phyloP scores from a whole-genome alignment of 192 early-diverging fungal species.

The Podila clonocystis region DNA sequence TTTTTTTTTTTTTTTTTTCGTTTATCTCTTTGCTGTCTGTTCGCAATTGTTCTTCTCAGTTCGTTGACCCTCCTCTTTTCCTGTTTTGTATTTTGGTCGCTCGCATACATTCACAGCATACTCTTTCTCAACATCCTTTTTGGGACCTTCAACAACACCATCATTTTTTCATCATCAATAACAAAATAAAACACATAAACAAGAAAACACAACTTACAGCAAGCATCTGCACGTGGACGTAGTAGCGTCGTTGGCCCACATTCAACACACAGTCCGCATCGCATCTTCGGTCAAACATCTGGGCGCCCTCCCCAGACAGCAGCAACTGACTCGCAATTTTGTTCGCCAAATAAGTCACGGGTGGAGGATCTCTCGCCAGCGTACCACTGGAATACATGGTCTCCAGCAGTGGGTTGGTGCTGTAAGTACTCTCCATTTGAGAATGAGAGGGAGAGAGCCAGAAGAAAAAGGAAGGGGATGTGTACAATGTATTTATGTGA shows the following conservation, averaged over 20 bases:
- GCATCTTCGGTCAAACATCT: slow-evolving; percentile 14
- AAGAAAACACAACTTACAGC: slow-evolving; percentile 15
- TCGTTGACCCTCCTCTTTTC: background rate
- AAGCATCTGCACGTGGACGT: slow-evolving; percentile 29
- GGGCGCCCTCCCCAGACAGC: background rate
- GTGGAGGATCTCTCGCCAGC: background rate
- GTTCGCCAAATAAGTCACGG: slow-evolving; percentile 24
- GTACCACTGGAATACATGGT: background rate
- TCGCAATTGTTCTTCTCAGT: background rate
- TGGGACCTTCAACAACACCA: background rate
- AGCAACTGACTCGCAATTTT: slow-evolving; percentile 21
- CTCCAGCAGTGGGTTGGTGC: background rate
- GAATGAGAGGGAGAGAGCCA: too few species aligned
- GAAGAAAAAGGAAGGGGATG: too few species aligned
- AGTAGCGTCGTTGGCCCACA: slow-evolving; percentile 11
- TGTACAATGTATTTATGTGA: too few species aligned
- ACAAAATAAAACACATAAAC: background rate
- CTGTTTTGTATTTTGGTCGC: background rate
- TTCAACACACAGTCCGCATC: slow-evolving; percentile 25
- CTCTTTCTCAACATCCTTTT: background rate
- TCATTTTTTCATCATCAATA: background rate
- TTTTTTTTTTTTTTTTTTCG: background rate
- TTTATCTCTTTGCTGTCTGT: background rate
- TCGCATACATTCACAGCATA: background rate
- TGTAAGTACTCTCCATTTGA: too few species aligned